phyloP scores from a whole-genome alignment of 2,329 filamentous ascomycete genomes.

The Cladosporium sp. region DNA sequence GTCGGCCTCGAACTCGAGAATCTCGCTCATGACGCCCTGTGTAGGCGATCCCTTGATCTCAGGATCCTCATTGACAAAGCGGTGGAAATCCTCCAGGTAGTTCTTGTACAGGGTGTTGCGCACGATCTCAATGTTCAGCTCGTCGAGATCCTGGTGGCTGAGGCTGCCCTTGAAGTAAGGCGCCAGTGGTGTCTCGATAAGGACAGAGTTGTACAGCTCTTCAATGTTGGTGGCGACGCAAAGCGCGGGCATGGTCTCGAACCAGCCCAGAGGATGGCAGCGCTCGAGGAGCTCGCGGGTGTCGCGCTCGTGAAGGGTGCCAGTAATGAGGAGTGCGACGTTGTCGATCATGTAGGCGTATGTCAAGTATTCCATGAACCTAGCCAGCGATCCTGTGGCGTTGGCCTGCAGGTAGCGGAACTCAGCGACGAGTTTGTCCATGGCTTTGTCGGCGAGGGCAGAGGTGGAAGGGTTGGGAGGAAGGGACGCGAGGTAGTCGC shows the following conservation, averaged over 20 bases:
- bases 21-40: conserved; percentile 91
- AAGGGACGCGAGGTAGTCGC: conserved; percentile 91
- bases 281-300: conserved; percentile 92
- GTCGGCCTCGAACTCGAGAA: conserved; percentile 95
- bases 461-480: conserved; percentile 97
- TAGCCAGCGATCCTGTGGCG: conserved; percentile 83
- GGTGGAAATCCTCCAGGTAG: conserved; percentile 96
- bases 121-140: conserved; percentile 98
- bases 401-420: conserved; percentile 96
- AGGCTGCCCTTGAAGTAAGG: conserved; percentile 97
- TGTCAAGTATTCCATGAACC: conserved; percentile 97
- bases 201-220: conserved; percentile 95
- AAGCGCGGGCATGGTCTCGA: conserved; percentile 97
- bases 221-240: conserved; percentile 98
- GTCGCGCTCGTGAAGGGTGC: conserved; percentile 94
- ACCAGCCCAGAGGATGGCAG: conserved; percentile 97
- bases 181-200: conserved; percentile 94
- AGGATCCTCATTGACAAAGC: conserved; percentile 86
- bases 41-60: conserved; percentile 89
- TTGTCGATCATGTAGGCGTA: conserved; percentile 99
- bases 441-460: conserved; percentile 88
- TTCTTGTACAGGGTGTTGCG: conserved; percentile 99
- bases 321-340: conserved; percentile 94
- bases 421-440: conserved; percentile 96
- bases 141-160: conserved; percentile 94